Conservation (phyloP, 2,329 filamentous ascomycete species). For the Stemphylium vesicarium region DNA sequence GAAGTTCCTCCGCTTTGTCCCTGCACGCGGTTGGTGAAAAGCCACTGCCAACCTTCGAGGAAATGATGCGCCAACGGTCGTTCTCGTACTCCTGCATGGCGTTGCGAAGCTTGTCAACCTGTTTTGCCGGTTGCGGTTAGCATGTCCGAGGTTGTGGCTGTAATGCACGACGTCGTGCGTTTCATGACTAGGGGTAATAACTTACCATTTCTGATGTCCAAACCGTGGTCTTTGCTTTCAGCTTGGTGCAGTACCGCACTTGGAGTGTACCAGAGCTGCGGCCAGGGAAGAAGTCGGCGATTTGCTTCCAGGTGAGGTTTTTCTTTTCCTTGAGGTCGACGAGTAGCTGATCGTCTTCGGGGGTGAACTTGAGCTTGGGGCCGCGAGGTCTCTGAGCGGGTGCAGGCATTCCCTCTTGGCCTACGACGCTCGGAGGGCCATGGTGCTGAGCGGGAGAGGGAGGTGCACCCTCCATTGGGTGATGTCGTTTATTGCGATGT, state of each 20-base stretch:
- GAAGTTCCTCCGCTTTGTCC: constrained; percentile 74
- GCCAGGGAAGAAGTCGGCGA: constrained; percentile 93
- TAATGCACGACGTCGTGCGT: constrained; percentile 44
- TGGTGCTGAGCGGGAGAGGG: constrained; percentile 51
- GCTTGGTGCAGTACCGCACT: constrained; percentile 92
- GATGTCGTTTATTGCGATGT: constrained; percentile 65
- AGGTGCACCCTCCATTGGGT: constrained; percentile 57
- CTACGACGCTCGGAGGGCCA: constrained; percentile 83
- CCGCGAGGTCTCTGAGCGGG: constrained; percentile 82
- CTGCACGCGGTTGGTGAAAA: constrained; percentile 88
- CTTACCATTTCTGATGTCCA: constrained; percentile 94
- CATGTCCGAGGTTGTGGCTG: constrained; percentile 38
- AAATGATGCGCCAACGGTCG: constrained; percentile 91
- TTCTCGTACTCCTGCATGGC: constrained; percentile 85
- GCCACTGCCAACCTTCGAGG: constrained; percentile 87
- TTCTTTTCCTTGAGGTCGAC: constrained; percentile 94
- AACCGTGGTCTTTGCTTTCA: constrained; percentile 90
- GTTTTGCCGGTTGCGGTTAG: constrained; percentile 42
- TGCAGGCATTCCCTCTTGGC: constrained; percentile 83
- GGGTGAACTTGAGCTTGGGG: constrained; percentile 92
- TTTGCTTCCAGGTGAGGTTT: constrained; percentile 96
- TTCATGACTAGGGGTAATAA: constrained; percentile 37
- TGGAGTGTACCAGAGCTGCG: constrained; percentile 89
- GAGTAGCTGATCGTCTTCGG: constrained; percentile 86
- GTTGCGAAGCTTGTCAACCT: constrained; percentile 79